These are phyloP conservation scores for Mycena metata DNA, from an alignment of 768 basidiomycete species.

Conservation along the genomic window DNA sequence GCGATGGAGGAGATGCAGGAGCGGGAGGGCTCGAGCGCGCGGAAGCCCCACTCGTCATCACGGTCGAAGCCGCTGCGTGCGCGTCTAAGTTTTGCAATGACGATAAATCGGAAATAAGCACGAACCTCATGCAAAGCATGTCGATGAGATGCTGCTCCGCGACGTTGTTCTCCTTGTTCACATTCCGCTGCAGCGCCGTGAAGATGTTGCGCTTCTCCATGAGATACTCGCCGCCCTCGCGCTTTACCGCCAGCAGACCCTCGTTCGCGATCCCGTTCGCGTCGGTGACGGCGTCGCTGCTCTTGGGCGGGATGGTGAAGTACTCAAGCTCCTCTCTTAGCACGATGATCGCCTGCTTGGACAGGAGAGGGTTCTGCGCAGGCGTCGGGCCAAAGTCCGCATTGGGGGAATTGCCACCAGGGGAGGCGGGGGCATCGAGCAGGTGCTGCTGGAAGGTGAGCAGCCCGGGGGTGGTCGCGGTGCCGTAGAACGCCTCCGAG, in stretches of 20 bases:
- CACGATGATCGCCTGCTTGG: conserved; percentile 98
- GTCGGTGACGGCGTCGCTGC: conserved; percentile 73
- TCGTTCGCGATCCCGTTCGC: conserved; percentile 86
- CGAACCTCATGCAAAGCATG: conserved; percentile 99
- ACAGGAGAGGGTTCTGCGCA: conserved; percentile 90
- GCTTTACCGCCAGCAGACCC: conserved; percentile 83
- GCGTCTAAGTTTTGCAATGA: conserved; percentile 2
- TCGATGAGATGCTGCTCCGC: conserved; percentile 99
- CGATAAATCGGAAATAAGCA: conserved; percentile 4
- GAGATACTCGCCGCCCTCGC: conserved; percentile 87
- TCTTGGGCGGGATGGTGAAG: conserved; percentile 92
- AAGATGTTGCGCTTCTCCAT: conserved; percentile 95
- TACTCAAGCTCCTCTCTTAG: conserved; percentile 98
- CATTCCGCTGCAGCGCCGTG: conserved; percentile 97
- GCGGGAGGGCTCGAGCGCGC: conserved; percentile 94
- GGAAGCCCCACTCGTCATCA: conserved; percentile 98
- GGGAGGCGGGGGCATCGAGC: conserved; percentile 74
- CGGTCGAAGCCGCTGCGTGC: conserved; percentile 89
- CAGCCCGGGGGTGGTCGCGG: conserved; percentile 76
- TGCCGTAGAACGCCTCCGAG: conserved; percentile 93
- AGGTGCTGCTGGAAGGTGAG: conserved; percentile 85
- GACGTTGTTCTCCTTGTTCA: conserved; percentile 98
- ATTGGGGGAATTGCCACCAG: conserved; percentile 22
- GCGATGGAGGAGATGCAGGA: conserved; percentile 99
- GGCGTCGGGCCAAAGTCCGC: conserved; percentile 67